Evolutionary conservation across 495 filamentous ascomycete species (phyloP), one percentile per base, ranked within the genome.

Genomic region (Corynascus novoguineensis): DNA sequence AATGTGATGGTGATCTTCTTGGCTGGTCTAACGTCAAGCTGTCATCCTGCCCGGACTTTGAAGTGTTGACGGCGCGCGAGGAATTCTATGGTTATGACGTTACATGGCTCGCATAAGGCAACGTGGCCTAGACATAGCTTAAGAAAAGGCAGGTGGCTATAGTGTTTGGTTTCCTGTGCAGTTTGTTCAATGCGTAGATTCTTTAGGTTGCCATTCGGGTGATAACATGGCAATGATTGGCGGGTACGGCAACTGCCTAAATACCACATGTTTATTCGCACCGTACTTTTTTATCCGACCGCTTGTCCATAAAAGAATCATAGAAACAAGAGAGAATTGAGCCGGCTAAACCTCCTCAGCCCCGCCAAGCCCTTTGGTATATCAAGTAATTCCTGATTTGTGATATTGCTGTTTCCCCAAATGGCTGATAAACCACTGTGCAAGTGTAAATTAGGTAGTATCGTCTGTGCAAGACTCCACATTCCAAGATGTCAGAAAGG

Each of bases 241-340:
- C 50, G 57, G 50, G 6, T 50, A n/a, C n/a, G n/a, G 12, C 59
- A 62, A 67, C 64, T 64, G 64, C 64, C 64, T 67, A 67, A 64
- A 67, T 60, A n/a, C n/a, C n/a, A n/a, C n/a, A 8, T 24, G 37
- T 46, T 24, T 32, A 44, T 27, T 28, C 32, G 29, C 38, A 27
- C 1, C 15, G 12, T 29, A n/a, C 21, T 14, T 17, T 24, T 48
- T 55, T 48, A 55, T 55, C 53, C 53, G 32, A 40, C 7, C 31
- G 15, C n/a, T 14, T n/a, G n/a, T n/a, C n/a, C n/a, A n/a, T n/a
- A n/a, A n/a, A n/a, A n/a, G n/a, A n/a, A n/a, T n/a, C n/a, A n/a
- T n/a, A n/a, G n/a, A n/a, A n/a, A n/a, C n/a, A n/a, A n/a, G n/a
- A n/a, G n/a, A n/a, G n/a, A 17, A 42, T 3, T 27, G 15, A 3